Base-by-base conservation (phyloP, 768 basidiomycete genomes). In the Tubosaeta sp. region DNA sequence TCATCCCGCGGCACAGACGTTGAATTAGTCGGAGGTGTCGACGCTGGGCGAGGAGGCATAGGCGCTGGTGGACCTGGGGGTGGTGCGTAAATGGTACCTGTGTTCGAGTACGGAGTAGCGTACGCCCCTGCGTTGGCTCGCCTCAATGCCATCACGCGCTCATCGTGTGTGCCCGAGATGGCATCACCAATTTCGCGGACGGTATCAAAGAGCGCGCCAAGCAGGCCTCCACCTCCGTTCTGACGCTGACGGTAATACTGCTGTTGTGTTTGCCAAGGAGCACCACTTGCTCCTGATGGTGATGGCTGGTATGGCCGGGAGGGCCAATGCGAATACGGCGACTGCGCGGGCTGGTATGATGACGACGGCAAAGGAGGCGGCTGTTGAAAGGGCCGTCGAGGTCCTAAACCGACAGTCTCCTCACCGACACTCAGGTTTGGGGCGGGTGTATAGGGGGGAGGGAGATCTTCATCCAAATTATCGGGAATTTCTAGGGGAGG, bases 371-470 rank as follows among this genome's bases (percentile, higher is more conserved):
- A 43, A 0, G 19, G 53, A 5, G 68, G 74, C 0, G 75, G 59
- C 9, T 59, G 71, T 59, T 85, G 84, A 59, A 85, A 88, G 0
- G 87, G 84, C 12, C 85, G 60, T 5, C 68, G 50, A 0, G 87
- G 88, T 0, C 88, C 87, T 17, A 76, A 68, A 49, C 86, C 81
- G 2, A 90, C 54, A 0, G 84, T 81, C 1, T 74, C 68, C 62
- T 91, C 88, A 13, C 86, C 88, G 3, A 76, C 71, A 42, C 65
- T 57, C 16, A 72, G 43, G 43, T 83, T 76, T 4, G 87, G 78
- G 2, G 74, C 57, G 0, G 80, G 71, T 0, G 86, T 86, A 59
- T 90, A 91, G 1, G 87, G 81, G 1, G 88, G 88, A 1, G 87
- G 88, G 11, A 73, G 69, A 17, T 84, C 82, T n/a, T 83, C 84